These are phyloP conservation scores for Zygotorulaspora chibaensis DNA, from an alignment of 805 yeast genomes.

Conservation along the genomic window DNA sequence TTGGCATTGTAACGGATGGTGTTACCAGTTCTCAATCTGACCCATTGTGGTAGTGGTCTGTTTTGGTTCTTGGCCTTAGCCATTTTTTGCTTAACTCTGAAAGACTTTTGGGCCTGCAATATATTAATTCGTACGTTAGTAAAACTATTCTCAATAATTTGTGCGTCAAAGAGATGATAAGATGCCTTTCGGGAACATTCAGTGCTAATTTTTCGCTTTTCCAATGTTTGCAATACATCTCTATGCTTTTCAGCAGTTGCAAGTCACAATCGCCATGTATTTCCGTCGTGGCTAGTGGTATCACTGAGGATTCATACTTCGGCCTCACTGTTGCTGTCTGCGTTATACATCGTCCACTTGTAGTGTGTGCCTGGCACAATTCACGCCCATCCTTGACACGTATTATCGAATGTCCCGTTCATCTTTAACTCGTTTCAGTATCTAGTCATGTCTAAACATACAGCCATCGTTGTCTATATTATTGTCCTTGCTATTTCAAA, in stretches of 20 bases:
- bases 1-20: slow-evolving; percentile 98
- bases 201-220: too few species aligned
- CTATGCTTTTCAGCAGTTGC: too few species aligned
- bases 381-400: too few species aligned
- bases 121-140: neutral
- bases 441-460: slow-evolving; percentile 30
- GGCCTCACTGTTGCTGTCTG: neutral
- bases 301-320: too few species aligned
- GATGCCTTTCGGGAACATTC: too few species aligned
- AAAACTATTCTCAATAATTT: neutral
- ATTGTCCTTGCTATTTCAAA: slow-evolving; percentile 20
- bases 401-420: neutral
- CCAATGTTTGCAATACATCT: too few species aligned
- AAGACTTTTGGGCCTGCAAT: slow-evolving; percentile 82
- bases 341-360: too few species aligned
- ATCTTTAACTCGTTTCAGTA: neutral
- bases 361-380: too few species aligned
- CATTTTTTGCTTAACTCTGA: slow-evolving; percentile 96
- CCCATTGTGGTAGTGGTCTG: slow-evolving; percentile 99
- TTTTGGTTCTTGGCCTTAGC: slow-evolving; percentile 98
- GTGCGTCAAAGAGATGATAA: neutral
- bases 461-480: slow-evolving; percentile 39
- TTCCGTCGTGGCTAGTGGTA: neutral
- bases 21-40: slow-evolving; percentile 97
- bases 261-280: neutral